Evolutionary conservation across 768 basidiomycete species (phyloP).

Genomic region (Lactarius sanguifluus): DNA sequence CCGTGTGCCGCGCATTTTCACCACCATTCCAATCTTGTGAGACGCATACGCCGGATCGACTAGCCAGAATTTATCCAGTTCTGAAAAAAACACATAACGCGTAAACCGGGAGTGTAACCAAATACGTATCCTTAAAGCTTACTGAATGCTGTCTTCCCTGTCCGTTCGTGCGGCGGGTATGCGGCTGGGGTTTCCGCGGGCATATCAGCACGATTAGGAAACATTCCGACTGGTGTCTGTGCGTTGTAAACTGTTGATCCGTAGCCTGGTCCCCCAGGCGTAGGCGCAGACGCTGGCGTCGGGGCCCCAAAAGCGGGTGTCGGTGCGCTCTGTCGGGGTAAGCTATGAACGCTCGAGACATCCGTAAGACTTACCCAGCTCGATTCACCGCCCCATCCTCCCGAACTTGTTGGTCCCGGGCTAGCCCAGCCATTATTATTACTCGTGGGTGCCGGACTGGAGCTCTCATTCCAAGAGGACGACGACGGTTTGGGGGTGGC

Average conservation of each 20-base stretch:
- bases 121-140: slow-evolving; percentile 21
- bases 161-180: slow-evolving; percentile 37
- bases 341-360: background rate
- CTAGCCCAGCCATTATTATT: slow-evolving; percentile 32
- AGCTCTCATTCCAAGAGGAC: slow-evolving; percentile 22
- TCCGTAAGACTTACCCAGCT: slow-evolving; percentile 44
- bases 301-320: slow-evolving; percentile 33
- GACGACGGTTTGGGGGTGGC: slow-evolving; percentile 26
- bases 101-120: background rate
- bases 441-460: slow-evolving; percentile 19
- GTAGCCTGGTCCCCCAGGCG: slow-evolving; percentile 37
- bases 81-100: slow-evolving; percentile 30
- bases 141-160: slow-evolving; percentile 31
- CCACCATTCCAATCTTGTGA: slow-evolving; percentile 40
- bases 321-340: slow-evolving; percentile 34
- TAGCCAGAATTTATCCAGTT: slow-evolving; percentile 44
- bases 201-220: slow-evolving; percentile 23
- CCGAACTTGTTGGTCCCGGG: slow-evolving; percentile 33
- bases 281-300: slow-evolving; percentile 43
- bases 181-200: slow-evolving; percentile 39
- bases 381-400: slow-evolving; percentile 47
- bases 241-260: slow-evolving; percentile 38
- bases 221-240: slow-evolving; percentile 34
- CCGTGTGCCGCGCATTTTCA: slow-evolving; percentile 42
- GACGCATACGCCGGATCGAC: slow-evolving; percentile 37